Evolutionary conservation across 257 asterid genomes (phyloP).

Genomic region (Fraxinus anomala): DNA sequence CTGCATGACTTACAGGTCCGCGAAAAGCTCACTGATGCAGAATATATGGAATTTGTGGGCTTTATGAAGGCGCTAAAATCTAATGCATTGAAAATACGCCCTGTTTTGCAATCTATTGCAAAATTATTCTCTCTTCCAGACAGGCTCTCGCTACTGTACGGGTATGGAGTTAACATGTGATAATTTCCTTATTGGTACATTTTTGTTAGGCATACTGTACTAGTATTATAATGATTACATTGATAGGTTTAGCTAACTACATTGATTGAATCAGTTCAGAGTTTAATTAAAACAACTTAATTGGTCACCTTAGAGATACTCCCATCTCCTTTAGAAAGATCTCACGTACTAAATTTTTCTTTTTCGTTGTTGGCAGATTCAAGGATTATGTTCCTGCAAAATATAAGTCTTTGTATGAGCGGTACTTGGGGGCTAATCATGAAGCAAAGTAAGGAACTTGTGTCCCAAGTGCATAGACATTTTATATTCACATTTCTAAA

Average conservation of each 20-base stretch:
- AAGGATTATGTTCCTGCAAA: conserved; percentile 76
- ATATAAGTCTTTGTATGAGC: conserved; percentile 70
- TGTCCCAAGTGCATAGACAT: background rate
- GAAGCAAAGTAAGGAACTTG: conserved; percentile 40
- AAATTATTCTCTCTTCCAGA: conserved; percentile 77
- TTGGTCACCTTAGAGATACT: background rate
- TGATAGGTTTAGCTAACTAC: background rate
- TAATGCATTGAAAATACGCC: conserved; percentile 72
- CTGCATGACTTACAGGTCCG: conserved; percentile 58
- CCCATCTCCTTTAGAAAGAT: background rate
- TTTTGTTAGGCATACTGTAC: background rate
- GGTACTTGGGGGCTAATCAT: conserved; percentile 40
- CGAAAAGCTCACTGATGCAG: conserved; percentile 73
- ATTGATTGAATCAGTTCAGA: background rate
- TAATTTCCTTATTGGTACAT: background rate
- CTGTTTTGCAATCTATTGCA: conserved; percentile 77
- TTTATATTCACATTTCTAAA: background rate
- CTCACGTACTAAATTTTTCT: background rate
- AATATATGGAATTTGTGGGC: conserved; percentile 77
- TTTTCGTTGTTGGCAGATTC: conserved; percentile 63
- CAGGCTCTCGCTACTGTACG: conserved; percentile 76
- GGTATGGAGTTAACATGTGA: conserved; percentile 43
- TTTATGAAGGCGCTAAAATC: conserved; percentile 80
- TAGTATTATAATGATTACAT: background rate
- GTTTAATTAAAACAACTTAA: background rate